A percentile compares a stretch with the other conserved stretches of the same genome.
Evolutionary conservation across 768 basidiomycete species (phyloP).

Genomic region (Mycena olivaceomarginata): DNA sequence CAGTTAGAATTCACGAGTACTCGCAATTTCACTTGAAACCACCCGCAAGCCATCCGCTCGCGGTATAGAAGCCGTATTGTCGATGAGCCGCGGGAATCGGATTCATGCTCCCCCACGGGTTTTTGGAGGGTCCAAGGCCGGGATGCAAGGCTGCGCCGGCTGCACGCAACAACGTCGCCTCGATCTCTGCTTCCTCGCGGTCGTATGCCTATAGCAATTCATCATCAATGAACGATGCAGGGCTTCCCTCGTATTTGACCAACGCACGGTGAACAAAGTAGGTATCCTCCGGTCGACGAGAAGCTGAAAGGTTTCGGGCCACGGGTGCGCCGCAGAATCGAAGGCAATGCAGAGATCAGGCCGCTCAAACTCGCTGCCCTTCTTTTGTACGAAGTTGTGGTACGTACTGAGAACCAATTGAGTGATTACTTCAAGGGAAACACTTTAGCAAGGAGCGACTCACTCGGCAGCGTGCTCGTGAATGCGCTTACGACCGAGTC

Average conservation of each 20-base stretch:
- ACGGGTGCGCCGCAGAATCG: slow-evolving; percentile 32
- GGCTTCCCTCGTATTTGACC: background rate
- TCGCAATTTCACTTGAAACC: slow-evolving; percentile 48
- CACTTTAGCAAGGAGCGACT: background rate
- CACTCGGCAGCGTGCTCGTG: slow-evolving; percentile 33
- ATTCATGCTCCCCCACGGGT: slow-evolving; percentile 43
- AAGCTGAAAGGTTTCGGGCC: slow-evolving; percentile 34
- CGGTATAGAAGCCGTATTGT: slow-evolving; percentile 58
- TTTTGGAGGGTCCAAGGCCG: slow-evolving; percentile 40
- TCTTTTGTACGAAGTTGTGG: slow-evolving; percentile 30
- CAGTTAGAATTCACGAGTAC: too few species aligned
- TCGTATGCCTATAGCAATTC: slow-evolving; percentile 31
- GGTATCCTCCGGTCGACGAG: slow-evolving; percentile 39
- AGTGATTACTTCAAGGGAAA: too few species aligned
- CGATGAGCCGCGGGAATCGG: slow-evolving; percentile 46
- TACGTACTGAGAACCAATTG: slow-evolving; percentile 23
- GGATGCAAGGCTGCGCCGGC: slow-evolving; percentile 40
- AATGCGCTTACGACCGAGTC: slow-evolving; percentile 31
- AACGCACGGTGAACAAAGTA: slow-evolving; percentile 37
- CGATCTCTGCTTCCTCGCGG: slow-evolving; percentile 43
- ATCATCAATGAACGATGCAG: background rate
- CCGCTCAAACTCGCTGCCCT: slow-evolving; percentile 28
- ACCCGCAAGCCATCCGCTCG: slow-evolving; percentile 60
- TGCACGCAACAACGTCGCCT: slow-evolving; percentile 32
- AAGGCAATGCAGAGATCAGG: slow-evolving; percentile 42